Percentiles rank a stretch among this genome's conserved stretches.
Evolutionary conservation across 73 alveolate genomes (phyloP).

Genomic region (Diophrys sp.): DNA sequence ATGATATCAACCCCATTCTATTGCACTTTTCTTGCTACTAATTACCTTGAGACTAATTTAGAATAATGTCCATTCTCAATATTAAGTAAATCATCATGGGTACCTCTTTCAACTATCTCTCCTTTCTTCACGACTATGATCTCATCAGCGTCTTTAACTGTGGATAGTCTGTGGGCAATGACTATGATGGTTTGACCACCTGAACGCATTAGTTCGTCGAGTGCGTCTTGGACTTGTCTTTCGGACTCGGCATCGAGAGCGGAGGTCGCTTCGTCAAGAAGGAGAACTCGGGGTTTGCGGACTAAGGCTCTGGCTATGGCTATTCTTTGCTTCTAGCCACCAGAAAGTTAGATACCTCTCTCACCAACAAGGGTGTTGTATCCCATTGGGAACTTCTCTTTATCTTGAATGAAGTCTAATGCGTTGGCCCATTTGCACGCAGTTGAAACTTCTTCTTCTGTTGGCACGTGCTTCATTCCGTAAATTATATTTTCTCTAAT

Average conservation of each 20-base stretch:
- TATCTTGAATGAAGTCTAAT: constrained; percentile 39
- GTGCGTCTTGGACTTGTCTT: constrained; percentile 37
- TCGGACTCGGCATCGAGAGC: constrained; percentile 73
- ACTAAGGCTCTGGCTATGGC: constrained; percentile 87
- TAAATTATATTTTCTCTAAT: constrained; percentile 73
- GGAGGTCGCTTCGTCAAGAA: constrained; percentile 91
- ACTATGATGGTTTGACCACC: constrained; percentile 63
- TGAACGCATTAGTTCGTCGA: constrained; percentile 12
- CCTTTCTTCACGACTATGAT: constrained; percentile 45
- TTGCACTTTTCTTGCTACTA: background rate
- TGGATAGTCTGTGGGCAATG: constrained; percentile 75
- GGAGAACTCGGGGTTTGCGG: constrained; percentile 67
- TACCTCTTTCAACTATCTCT: constrained; percentile 60
- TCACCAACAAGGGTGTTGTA: constrained; percentile 69
- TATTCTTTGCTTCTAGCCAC: constrained; percentile 86
- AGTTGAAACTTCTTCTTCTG: constrained; percentile 58
- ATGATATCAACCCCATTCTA: no score
- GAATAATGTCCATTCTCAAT: background rate
- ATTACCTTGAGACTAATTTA: no score
- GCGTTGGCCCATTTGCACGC: constrained; percentile 61
- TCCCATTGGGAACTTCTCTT: constrained; percentile 38
- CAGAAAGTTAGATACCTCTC: constrained; percentile 76
- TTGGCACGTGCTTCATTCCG: constrained; percentile 44
- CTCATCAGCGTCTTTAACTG: constrained; percentile 24
- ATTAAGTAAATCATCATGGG: constrained; percentile 21